These are phyloP conservation scores for Lojkania enalia DNA, from an alignment of 2,329 filamentous ascomycete species.

Conservation along the genomic window DNA sequence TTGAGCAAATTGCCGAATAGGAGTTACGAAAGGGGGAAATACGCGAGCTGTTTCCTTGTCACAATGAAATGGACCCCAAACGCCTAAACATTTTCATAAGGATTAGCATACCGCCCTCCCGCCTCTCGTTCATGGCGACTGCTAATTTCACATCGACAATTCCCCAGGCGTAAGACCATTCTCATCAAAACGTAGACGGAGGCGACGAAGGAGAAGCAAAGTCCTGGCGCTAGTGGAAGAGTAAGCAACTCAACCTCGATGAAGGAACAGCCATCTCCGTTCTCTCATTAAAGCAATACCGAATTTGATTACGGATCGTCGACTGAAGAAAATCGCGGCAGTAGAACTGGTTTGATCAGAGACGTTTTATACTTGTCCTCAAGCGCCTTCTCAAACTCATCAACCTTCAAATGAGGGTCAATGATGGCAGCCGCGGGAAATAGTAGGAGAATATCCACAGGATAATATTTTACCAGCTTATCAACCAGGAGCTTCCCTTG, in stretches of 20 bases:
- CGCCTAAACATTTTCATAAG: neutral
- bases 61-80: neutral
- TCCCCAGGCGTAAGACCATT: too few species aligned
- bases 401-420: slow-evolving; percentile 26
- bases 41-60: neutral
- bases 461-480: slow-evolving; percentile 50
- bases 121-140: too few species aligned
- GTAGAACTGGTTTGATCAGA: slow-evolving; percentile 49
- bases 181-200: too few species aligned
- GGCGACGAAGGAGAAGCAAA: too few species aligned
- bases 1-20: neutral
- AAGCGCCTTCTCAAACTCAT: slow-evolving; percentile 47
- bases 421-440: slow-evolving; percentile 1
- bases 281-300: too few species aligned
- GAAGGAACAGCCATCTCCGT: too few species aligned
- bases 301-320: neutral
- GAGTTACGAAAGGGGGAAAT: slow-evolving; percentile 2
- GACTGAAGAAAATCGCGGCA: slow-evolving; percentile 32
- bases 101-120: too few species aligned
- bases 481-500: slow-evolving; percentile 54
- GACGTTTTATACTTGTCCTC: slow-evolving; percentile 49
- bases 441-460: slow-evolving; percentile 10
- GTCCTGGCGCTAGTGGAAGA: too few species aligned
- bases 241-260: too few species aligned
- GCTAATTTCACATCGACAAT: too few species aligned